Base-by-base conservation (phyloP, 495 filamentous ascomycete species). In the Articulospora tetracladia region DNA sequence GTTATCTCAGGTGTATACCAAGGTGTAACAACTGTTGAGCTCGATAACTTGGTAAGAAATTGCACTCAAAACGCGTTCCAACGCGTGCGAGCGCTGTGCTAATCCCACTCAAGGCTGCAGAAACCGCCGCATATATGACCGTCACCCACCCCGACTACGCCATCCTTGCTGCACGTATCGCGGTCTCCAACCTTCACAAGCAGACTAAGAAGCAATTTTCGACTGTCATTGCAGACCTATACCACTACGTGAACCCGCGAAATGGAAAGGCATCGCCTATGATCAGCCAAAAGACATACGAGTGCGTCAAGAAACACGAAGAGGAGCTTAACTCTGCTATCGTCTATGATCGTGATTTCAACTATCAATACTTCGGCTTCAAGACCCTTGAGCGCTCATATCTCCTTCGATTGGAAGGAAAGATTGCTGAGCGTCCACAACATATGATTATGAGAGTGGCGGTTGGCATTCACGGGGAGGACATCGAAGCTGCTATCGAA, bases 141-240 rank as follows among this genome's bases (percentile, higher is more conserved):
- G 92, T 96, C 66, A 98, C 94, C 63, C 94, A 98, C 73, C 94
- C 94, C 62, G 94, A 98, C 77, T 98, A 98, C 75, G 94, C 94
- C 73, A 96, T 98, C 76, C 91, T 98, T 53, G 94, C 94, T 67
- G 94, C 94, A 65, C 93, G 94, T 75, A 98, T 98, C 68, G 94
- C 94, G 64, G 95, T 98, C 26, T 98, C 94, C 64, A 98, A 98
- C 81, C 88, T 98, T 57, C 94, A 98, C 84, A 98, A 98, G 79
- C 94, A 98, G 81, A 98, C 94, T 36, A 97, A 97, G 83, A 98
- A 98, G 82, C 93, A 97, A 72, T 98, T 93, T 76, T 97, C 94
- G 6, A 81, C 91, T 59, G 94, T 98, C 58, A 83, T 98, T 64
- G 86, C 85, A 63, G 94, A 98, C 69, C 84, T 98, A 19, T 96